A percentile compares a stretch with the other conserved stretches of the same genome.
phyloP scores from a whole-genome alignment of 306 rosid species.

The Lithocarpus polystachyus region DNA sequence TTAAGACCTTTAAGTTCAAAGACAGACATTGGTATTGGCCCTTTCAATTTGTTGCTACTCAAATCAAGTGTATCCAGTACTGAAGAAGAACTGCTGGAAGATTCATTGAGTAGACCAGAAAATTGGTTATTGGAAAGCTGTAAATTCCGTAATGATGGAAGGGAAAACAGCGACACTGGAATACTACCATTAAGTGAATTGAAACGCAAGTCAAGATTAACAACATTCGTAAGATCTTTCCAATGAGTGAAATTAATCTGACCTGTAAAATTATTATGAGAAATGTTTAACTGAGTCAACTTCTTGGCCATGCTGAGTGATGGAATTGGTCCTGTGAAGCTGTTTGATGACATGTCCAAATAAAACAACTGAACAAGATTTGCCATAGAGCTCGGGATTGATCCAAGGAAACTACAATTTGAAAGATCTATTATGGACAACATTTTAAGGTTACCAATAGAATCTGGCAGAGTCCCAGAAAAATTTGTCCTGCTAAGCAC shows the following conservation, averaged over 20 bases:
- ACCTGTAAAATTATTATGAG: conserved; percentile 24
- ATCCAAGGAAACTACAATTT: conserved; percentile 16
- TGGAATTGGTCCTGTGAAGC: conserved; percentile 32
- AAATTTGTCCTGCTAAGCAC: conserved; percentile 1
- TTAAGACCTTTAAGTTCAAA: conserved; percentile 13
- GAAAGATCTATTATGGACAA: conserved; percentile 20
- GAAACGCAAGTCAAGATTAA: conserved; percentile 16
- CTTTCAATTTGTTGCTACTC: conserved; percentile 43
- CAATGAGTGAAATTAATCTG: conserved; percentile 13
- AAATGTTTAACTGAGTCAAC: conserved; percentile 14
- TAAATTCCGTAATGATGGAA: conserved; percentile 8
- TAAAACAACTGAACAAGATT: conserved; percentile 11
- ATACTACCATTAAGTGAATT: conserved; percentile 27
- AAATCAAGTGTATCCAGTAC: conserved; percentile 43
- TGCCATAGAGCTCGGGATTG: conserved; percentile 20
- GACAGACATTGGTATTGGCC: conserved; percentile 31
- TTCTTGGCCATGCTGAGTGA: conserved; percentile 14
- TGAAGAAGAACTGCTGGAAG: not conserved
- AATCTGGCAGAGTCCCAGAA: conserved; percentile 22
- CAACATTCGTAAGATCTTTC: conserved; percentile 22
- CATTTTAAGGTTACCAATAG: conserved; percentile 17
- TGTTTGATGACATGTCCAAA: conserved; percentile 11
- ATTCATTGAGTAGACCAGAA: conserved; percentile 1
- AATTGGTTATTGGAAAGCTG: conserved; percentile 21
- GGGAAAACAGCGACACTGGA: conserved; percentile 23